These are phyloP conservation scores for Alternaria atra DNA, from an alignment of 2,329 filamentous ascomycete species.

Conservation along the genomic window DNA sequence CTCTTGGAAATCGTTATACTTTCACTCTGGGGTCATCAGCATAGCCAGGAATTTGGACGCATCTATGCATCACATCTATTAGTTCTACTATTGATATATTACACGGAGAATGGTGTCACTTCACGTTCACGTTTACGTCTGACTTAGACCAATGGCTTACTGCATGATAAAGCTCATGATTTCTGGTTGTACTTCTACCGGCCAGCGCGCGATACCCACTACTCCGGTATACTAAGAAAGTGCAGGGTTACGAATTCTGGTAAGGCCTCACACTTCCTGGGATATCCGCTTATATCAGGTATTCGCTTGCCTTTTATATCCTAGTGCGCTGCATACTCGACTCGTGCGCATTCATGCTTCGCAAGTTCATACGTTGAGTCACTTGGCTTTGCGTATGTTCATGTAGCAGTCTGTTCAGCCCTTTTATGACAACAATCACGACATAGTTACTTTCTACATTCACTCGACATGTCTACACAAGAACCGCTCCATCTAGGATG, in stretches of 20 bases:
- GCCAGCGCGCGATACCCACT: background rate
- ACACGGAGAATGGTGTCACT: background rate
- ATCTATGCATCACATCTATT: slow-evolving; percentile 12
- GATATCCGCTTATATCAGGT: slow-evolving; percentile 8
- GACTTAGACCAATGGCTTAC: background rate
- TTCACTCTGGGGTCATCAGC: slow-evolving; percentile 22
- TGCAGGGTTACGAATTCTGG: background rate
- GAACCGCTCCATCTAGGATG: slow-evolving; percentile 24
- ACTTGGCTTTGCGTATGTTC: background rate
- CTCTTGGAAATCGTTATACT: background rate
- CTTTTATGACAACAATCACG: background rate
- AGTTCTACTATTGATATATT: slow-evolving; percentile 1
- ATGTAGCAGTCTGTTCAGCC: background rate
- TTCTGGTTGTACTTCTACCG: background rate
- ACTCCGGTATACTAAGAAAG: background rate
- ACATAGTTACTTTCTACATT: background rate
- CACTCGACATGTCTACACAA: slow-evolving; percentile 14
- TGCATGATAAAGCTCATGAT: background rate
- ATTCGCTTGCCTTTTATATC: slow-evolving; percentile 11
- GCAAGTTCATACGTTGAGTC: background rate
- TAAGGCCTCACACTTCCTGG: background rate
- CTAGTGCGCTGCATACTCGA: slow-evolving; percentile 13
- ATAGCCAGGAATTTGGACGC: slow-evolving; percentile 34
- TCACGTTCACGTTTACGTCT: background rate
- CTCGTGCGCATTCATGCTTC: background rate